phyloP scores from a whole-genome alignment of 345 rosid genomes.

The Bretschneidera sinensis region DNA sequence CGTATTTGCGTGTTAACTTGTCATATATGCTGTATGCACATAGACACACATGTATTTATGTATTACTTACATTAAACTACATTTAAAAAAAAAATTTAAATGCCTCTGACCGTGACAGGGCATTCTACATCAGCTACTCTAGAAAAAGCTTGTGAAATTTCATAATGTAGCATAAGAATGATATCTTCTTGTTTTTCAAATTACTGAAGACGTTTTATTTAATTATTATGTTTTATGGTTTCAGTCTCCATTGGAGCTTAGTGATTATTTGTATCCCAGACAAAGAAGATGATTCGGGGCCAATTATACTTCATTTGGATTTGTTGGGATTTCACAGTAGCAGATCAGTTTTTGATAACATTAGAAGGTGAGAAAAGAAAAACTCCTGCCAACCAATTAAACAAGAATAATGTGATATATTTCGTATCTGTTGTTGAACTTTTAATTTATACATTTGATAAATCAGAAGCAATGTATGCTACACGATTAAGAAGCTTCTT shows the following conservation, averaged over 20 bases:
- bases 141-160: background rate
- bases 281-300: conserved; percentile 70
- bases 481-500: too few species aligned
- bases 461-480: too few species aligned
- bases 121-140: too few species aligned
- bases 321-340: conserved; percentile 71
- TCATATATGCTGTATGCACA: too few species aligned
- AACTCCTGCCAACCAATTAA: conserved; percentile 5
- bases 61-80: too few species aligned
- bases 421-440: too few species aligned
- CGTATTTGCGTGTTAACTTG: too few species aligned
- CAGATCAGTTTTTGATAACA: conserved; percentile 51
- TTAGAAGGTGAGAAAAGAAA: conserved; percentile 60
- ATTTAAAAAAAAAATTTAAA: too few species aligned
- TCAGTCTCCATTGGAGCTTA: conserved; percentile 95
- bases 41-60: too few species aligned
- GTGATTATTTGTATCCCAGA: conserved; percentile 85
- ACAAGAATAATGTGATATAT: background rate
- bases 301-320: conserved; percentile 85
- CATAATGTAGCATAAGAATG: too few species aligned
- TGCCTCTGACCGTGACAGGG: too few species aligned
- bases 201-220: conserved; percentile 8
- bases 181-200: background rate
- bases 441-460: too few species aligned
- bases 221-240: conserved; percentile 18